Percentiles rank a stretch among this genome's conserved stretches.
Conservation (phyloP, 176 grass and related monocot genomes). For the Paspalum vaginatum region DNA sequence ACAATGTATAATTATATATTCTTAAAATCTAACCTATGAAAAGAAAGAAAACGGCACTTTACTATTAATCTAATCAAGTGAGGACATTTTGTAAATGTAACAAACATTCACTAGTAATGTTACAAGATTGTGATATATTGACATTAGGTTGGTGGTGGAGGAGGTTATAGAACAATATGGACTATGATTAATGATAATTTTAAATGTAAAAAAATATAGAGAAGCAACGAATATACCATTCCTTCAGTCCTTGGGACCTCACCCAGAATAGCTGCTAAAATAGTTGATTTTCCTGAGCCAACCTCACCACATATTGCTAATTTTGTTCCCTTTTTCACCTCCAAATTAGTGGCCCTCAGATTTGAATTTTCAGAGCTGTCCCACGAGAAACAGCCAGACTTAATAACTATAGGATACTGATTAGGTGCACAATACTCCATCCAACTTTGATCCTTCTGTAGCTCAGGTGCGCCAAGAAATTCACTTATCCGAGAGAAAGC, state of each 20-base stretch:
- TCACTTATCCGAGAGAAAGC: conserved; percentile 67
- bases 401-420: conserved; percentile 46
- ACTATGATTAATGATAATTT: no score
- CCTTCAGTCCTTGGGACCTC: conserved; percentile 64
- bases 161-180: not conserved
- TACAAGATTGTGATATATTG: no score
- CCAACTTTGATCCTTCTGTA: conserved; percentile 43
- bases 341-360: conserved; percentile 66
- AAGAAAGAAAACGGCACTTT: no score
- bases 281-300: conserved; percentile 83
- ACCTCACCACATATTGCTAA: conserved; percentile 90
- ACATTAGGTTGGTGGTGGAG: no score
- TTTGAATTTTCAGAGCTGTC: conserved; percentile 52
- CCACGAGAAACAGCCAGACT: conserved; percentile 78
- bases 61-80: no score
- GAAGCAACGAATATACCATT: conserved; percentile 49
- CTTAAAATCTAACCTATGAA: no score
- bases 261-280: conserved; percentile 75
- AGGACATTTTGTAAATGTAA: no score
- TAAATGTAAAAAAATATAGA: not conserved
- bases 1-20: no score
- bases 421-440: conserved; percentile 24
- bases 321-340: conserved; percentile 64
- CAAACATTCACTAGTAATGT: no score
- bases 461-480: conserved; percentile 78